Evolutionary conservation across 2,329 filamentous ascomycete species (phyloP).

Genomic region (Neonectria punicea): DNA sequence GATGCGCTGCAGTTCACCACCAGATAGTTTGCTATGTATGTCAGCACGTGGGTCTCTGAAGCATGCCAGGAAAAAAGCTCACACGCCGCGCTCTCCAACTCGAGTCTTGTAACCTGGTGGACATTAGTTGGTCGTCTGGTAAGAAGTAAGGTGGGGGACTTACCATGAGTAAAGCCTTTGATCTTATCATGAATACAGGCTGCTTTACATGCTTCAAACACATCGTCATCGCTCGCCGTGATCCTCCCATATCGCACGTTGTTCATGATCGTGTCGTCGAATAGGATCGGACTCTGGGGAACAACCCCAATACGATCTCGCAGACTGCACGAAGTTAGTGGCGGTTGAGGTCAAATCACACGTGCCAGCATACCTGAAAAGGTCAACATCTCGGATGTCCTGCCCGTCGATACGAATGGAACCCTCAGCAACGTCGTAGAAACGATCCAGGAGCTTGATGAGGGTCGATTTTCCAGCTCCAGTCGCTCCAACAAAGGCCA

Average conservation of each 20-base stretch:
- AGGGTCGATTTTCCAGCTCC: slow-evolving; percentile 70
- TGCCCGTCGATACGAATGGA: slow-evolving; percentile 66
- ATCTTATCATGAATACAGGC: slow-evolving; percentile 70
- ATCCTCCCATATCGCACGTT: slow-evolving; percentile 68
- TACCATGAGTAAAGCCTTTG: slow-evolving; percentile 61
- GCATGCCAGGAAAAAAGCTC: slow-evolving; percentile 31
- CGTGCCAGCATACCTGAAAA: slow-evolving; percentile 52
- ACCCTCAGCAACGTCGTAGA: slow-evolving; percentile 66
- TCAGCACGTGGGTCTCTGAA: slow-evolving; percentile 31
- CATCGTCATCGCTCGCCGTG: slow-evolving; percentile 64
- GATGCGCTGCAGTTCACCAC: slow-evolving; percentile 73
- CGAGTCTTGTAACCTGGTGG: slow-evolving; percentile 58
- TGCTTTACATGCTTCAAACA: slow-evolving; percentile 63
- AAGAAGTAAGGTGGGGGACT: slow-evolving; percentile 1
- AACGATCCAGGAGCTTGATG: slow-evolving; percentile 67
- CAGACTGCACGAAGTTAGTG: slow-evolving; percentile 52
- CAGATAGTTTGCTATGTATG: slow-evolving; percentile 66
- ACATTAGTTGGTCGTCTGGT: slow-evolving; percentile 23
- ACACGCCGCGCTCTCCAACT: slow-evolving; percentile 63
- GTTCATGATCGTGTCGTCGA: slow-evolving; percentile 68
- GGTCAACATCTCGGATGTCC: slow-evolving; percentile 64
- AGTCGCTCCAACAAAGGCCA: slow-evolving; percentile 70
- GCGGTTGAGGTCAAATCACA: not conserved
- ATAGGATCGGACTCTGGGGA: slow-evolving; percentile 65
- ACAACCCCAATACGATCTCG: slow-evolving; percentile 66